Percentiles rank a stretch among this genome's conserved stretches.
These are phyloP conservation scores for Reutealis trisperma DNA, from an alignment of 345 rosid genomes.

Conservation along the genomic window DNA sequence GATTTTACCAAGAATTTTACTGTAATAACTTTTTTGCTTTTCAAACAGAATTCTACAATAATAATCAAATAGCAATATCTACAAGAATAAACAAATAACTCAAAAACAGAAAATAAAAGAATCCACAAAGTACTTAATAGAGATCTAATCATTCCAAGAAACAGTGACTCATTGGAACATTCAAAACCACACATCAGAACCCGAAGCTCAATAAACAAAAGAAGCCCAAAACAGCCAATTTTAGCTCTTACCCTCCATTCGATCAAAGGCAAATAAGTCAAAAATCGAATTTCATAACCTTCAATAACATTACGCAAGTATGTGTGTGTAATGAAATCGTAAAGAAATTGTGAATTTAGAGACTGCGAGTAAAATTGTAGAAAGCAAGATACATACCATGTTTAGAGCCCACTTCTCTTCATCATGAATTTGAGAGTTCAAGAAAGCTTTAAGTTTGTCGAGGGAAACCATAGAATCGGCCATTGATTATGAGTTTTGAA, in stretches of 20 bases:
- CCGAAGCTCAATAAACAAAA: not conserved
- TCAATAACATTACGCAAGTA: not conserved
- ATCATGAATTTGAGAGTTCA: constrained; percentile 65
- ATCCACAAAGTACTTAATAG: not conserved
- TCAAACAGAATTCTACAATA: no score
- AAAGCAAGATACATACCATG: constrained; percentile 39
- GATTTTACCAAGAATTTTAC: no score
- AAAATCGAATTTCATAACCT: not conserved
- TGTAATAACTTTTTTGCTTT: no score
- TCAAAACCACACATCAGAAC: not conserved
- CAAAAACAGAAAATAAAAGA: not conserved
- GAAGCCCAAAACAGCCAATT: not conserved
- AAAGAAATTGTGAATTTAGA: not conserved
- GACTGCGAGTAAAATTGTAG: not conserved
- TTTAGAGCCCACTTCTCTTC: constrained; percentile 77
- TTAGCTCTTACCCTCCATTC: not conserved
- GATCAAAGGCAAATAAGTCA: not conserved
- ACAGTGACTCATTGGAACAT: not conserved
- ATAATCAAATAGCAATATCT: not conserved
- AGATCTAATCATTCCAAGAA: no score
- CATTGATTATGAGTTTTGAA: constrained; percentile 41
- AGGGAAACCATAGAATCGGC: constrained; percentile 46
- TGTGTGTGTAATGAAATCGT: not conserved
- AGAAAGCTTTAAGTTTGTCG: constrained; percentile 55
- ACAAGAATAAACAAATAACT: not conserved